These are phyloP conservation scores for Penicillium aurantiogriseum DNA, from an alignment of 2,329 filamentous ascomycete species.

Conservation along the genomic window DNA sequence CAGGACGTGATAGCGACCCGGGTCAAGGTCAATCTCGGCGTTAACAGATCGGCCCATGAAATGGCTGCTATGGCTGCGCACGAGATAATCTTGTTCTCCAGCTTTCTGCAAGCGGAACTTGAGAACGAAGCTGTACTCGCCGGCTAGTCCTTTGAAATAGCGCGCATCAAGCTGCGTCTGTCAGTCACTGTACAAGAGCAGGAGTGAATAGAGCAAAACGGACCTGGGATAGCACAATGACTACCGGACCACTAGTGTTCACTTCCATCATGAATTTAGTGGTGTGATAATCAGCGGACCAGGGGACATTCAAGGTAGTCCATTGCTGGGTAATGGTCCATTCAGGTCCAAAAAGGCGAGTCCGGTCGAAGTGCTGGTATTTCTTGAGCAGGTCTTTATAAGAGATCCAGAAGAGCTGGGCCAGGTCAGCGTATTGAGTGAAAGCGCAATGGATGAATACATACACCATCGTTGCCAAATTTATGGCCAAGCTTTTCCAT, in stretches of 20 bases:
- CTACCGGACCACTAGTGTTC: slow-evolving; percentile 52
- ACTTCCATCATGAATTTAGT: slow-evolving; percentile 59
- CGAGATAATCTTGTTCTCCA: slow-evolving; percentile 60
- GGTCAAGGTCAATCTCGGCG: slow-evolving; percentile 70
- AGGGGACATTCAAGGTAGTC: slow-evolving; percentile 60
- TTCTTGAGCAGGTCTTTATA: slow-evolving; percentile 59
- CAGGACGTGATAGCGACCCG: slow-evolving; percentile 72
- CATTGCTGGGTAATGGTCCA: slow-evolving; percentile 62
- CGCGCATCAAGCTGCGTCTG: slow-evolving; percentile 53
- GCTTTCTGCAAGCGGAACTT: slow-evolving; percentile 61
- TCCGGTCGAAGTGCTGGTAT: slow-evolving; percentile 61
- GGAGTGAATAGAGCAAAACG: background rate
- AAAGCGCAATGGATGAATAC: background rate
- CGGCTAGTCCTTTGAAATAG: slow-evolving; percentile 59
- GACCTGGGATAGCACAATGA: slow-evolving; percentile 59
- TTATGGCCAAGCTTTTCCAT: slow-evolving; percentile 69
- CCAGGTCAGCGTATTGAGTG: slow-evolving; percentile 6
- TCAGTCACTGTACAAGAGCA: slow-evolving; percentile 10
- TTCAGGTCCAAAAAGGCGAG: slow-evolving; percentile 59
- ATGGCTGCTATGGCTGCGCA: slow-evolving; percentile 56
- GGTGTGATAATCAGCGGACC: slow-evolving; percentile 60
- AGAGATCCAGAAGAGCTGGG: slow-evolving; percentile 57
- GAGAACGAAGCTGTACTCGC: slow-evolving; percentile 57
- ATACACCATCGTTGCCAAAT: slow-evolving; percentile 71
- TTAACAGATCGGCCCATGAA: slow-evolving; percentile 72